phyloP scores from a whole-genome alignment of 176 grass and related monocot genomes.

The Dactylis glomerata region DNA sequence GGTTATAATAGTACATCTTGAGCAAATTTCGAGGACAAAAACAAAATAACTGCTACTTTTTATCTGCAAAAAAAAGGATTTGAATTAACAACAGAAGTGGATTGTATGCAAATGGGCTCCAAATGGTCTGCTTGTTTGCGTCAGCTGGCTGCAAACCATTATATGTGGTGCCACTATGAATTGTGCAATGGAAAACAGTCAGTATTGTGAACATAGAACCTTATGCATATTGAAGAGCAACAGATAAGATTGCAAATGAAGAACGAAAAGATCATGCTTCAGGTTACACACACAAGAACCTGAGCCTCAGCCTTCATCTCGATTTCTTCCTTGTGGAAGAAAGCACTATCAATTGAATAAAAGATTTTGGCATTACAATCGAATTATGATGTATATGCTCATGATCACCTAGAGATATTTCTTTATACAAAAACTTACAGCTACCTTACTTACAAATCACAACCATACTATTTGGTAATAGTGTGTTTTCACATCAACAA shows the following conservation, averaged over 20 bases:
- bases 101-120: background rate
- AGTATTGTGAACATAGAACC: background rate
- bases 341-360: no score
- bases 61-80: background rate
- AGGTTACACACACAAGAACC: background rate
- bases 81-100: background rate
- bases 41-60: background rate
- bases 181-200: background rate
- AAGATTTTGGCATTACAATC: no score
- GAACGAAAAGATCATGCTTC: background rate
- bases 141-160: background rate
- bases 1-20: background rate
- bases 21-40: background rate
- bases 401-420: no score
- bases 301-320: background rate
- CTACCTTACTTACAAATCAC: no score
- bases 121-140: background rate
- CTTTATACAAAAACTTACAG: no score
- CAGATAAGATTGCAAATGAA: background rate
- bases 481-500: conserved; percentile 16
- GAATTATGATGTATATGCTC: no score
- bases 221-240: background rate
- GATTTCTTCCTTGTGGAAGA: no score
- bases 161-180: background rate
- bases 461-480: no score